Evolutionary conservation across 192 early-diverging fungal species (phyloP), one percentile per base, ranked within the genome.

Genomic region (Endogone sp.): DNA sequence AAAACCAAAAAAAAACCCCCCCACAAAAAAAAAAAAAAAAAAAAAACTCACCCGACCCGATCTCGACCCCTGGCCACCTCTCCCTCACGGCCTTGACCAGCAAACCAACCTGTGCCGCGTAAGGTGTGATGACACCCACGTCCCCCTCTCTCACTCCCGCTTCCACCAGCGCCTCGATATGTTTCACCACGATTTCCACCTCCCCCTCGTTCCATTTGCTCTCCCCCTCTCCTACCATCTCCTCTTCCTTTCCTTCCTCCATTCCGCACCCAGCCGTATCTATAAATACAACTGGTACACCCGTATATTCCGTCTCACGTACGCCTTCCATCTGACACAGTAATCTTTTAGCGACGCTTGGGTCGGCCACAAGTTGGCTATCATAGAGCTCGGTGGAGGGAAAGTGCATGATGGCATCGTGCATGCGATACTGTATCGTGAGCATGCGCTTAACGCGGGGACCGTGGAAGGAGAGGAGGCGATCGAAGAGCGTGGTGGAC

Each of bases 71-170:
- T 1, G 87, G 88, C 64, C 82, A 84, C 62, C 67, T 68, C 27
- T 82, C 83, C 44, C 79, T 78, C 23, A 93, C 65, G 27, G 80
- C 65, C 21, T 78, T 67, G 61, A 74, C 81, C 1, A 89, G 73
- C 58, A 80, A 57, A 11, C 84, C 74, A 6, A 92, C 92, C 70
- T 95, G 94, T 0, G 90, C 92, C 25, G 85, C 84, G 76, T 98
- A 98, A 1, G 94, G 94, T 4, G 91, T 92, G 58, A 96, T 95
- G 28, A 98, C 88, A 8, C 86, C 92, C 71, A 98, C 94, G 21
- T 91, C 85, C 1, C 68, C 67, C 3, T 86, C 56, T 0, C 28
- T 11, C 3, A 98, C 76, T 0, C 93, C 93, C 3, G 89, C 86
- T 2, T 60, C 71, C 13, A 92, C 66, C 56, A 98, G 79, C 10